Base-by-base conservation (phyloP, 768 basidiomycete genomes). In the Lentinula edodes region DNA sequence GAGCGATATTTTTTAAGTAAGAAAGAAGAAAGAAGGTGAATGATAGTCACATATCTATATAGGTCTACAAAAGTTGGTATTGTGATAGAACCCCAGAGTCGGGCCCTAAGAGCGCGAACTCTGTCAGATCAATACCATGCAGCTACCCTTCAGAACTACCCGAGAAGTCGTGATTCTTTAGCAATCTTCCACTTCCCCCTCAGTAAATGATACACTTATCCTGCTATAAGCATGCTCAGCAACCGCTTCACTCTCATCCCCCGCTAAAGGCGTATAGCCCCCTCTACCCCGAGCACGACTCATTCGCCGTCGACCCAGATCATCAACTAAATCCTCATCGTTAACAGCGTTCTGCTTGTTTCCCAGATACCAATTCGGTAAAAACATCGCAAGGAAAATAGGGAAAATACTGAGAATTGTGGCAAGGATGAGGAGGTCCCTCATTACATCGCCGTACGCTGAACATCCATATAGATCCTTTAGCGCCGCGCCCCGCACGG, bases 271-370 rank as follows among this genome's bases (percentile, higher is more conserved):
- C 3, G 45, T 12, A 23, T 46, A 46, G 9, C n/a, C 45, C 7
- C 45, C 20, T 46, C 20, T 6, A 23, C 6, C 20, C 8, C 20
- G 45, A 9, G 5, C 45, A 23, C 3, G 18, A 46, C 42, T 43
- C 13, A n/a, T 39, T 5, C 38, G 15, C 12, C n/a, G 20, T 46
- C 20, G n/a, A 5, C 20, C 45, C 45, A 23, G 20, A 46, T 18
- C 45, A 3, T 46, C 18, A 8, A 46, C 45, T 12, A 4, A 23
- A 20, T 52, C 65, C 34, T 53, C 61, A 13, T 61, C 58, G 13
- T 90, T 88, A 15, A 88, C 80, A 0, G 88, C 87, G 69, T 90
- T 91, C 72, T 91, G 90, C 45, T 74, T 75, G 66, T 89, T 83
- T 15, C 85, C 84, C 55, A 93, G 83, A 62, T 83, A 79, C 79